These are phyloP conservation scores for Pelagomonas calceolata DNA, from an alignment of 108 stramenopile species.

Conservation along the genomic window DNA sequence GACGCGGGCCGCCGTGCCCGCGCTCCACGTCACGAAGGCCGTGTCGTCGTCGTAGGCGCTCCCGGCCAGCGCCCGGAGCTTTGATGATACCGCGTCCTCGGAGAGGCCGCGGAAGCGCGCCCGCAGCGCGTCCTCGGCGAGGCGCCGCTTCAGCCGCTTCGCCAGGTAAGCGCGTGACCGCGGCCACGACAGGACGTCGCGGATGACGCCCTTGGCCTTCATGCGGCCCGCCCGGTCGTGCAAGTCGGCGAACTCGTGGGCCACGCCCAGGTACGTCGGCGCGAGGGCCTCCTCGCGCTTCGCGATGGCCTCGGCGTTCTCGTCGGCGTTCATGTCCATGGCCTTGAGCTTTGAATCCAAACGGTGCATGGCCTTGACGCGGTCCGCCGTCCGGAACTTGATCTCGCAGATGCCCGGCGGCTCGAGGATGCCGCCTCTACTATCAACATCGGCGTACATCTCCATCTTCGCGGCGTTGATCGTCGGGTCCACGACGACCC, in stretches of 20 bases:
- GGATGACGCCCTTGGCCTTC: conserved; percentile 94
- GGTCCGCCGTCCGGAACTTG: conserved; percentile 87
- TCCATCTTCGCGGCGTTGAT: conserved; percentile 96
- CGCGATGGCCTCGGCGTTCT: conserved; percentile 37
- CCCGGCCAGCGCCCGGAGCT: conserved; percentile 14
- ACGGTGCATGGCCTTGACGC: conserved; percentile 82
- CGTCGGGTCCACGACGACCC: conserved; percentile 98
- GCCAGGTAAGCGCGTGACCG: conserved; percentile 80
- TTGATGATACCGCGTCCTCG: neutral
- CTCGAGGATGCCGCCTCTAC: conserved; percentile 92
- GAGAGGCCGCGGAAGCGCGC: neutral
- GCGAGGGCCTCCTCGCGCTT: conserved; percentile 63
- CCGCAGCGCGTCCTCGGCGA: conserved; percentile 65
- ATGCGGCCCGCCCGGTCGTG: conserved; percentile 99
- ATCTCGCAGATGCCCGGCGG: conserved; percentile 92
- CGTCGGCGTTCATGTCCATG: conserved; percentile 45
- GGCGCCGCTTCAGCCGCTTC: conserved; percentile 88
- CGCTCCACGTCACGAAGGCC: conserved; percentile 67
- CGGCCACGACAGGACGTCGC: conserved; percentile 79
- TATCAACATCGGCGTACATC: conserved; percentile 79
- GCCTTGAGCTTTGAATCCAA: conserved; percentile 66
- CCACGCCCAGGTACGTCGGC: conserved; percentile 83
- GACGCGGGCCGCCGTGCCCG: neutral
- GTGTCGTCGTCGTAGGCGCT: conserved; percentile 61
- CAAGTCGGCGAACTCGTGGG: conserved; percentile 96